Percentiles rank a stretch among this genome's conserved stretches.
Conservation (phyloP, 108 stramenopile species). For the Pseudonitzschia delicatissima region DNA sequence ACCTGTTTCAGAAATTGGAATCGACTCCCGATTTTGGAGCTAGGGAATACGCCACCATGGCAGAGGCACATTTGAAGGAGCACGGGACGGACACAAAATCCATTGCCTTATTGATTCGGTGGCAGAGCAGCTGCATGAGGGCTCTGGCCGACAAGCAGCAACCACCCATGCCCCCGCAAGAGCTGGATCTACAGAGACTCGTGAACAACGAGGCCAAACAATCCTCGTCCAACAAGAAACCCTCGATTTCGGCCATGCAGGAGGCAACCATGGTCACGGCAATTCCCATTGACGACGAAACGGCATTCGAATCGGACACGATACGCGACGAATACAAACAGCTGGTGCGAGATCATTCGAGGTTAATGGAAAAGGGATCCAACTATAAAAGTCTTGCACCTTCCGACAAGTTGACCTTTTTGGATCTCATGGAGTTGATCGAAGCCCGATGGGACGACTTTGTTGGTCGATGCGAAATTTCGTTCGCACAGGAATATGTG, state of each 20-base stretch:
- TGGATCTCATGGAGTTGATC: conserved; percentile 48
- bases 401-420: conserved; percentile 32
- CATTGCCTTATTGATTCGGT: conserved; percentile 35
- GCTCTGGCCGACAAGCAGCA: conserved; percentile 38
- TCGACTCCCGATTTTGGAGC: conserved; percentile 40
- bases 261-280: conserved; percentile 33
- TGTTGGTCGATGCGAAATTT: conserved; percentile 33
- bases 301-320: conserved; percentile 35
- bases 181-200: conserved; percentile 29
- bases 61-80: conserved; percentile 36
- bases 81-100: conserved; percentile 17
- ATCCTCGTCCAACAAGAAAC: neutral
- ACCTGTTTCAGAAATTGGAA: conserved; percentile 14
- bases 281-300: conserved; percentile 21
- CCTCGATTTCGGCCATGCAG: conserved; percentile 34
- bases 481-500: conserved; percentile 26
- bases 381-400: conserved; percentile 35
- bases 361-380: conserved; percentile 39
- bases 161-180: conserved; percentile 44
- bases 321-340: conserved; percentile 47
- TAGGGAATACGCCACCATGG: conserved; percentile 40
- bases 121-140: conserved; percentile 41
- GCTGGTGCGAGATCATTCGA: conserved; percentile 32
- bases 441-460: conserved; percentile 54
- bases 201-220: conserved; percentile 32